Evolutionary conservation across 352 stramenopile species (phyloP).

Genomic region (Phytopythium litorale): DNA sequence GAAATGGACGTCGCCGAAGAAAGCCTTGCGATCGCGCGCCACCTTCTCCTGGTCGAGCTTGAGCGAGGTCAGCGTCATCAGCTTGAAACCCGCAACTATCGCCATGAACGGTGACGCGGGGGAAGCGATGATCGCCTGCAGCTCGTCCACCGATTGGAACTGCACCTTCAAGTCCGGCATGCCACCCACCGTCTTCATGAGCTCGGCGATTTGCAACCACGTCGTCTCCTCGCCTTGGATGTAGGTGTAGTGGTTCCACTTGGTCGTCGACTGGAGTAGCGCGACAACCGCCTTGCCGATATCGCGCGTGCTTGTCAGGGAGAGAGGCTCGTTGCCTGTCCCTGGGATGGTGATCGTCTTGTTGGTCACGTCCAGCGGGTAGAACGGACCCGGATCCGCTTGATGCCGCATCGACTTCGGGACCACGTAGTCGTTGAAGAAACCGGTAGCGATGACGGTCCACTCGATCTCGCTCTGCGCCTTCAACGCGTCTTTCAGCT

Average conservation of each 20-base stretch:
- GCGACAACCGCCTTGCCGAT: constrained; percentile 12
- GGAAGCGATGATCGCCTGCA: constrained; percentile 10
- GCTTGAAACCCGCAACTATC: constrained; percentile 16
- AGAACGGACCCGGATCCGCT: constrained; percentile 10
- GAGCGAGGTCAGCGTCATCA: constrained; percentile 7
- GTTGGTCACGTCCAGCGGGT: constrained; percentile 16
- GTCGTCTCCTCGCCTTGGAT: constrained; percentile 31
- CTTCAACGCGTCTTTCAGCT: constrained; percentile 15
- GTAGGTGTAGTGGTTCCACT: constrained; percentile 27
- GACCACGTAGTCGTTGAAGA: constrained; percentile 30
- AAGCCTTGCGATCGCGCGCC: constrained; percentile 21
- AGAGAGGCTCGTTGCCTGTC: constrained; percentile 23
- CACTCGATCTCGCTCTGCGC: constrained; percentile 31
- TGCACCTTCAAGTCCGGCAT: constrained; percentile 18
- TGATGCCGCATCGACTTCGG: constrained; percentile 24
- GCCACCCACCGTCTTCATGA: constrained; percentile 15
- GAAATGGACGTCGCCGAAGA: constrained; percentile 26
- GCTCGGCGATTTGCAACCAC: constrained; percentile 24
- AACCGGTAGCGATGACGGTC: constrained; percentile 25
- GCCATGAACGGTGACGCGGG: constrained; percentile 2
- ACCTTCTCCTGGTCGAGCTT: constrained; percentile 27
- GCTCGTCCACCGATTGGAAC: constrained; percentile 16
- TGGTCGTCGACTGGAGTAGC: constrained; percentile 19
- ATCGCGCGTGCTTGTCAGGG: constrained; percentile 23
- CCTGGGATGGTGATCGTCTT: constrained; percentile 32